These are phyloP conservation scores for Tubosaeta sp. DNA, from an alignment of 768 basidiomycete genomes.

Conservation along the genomic window DNA sequence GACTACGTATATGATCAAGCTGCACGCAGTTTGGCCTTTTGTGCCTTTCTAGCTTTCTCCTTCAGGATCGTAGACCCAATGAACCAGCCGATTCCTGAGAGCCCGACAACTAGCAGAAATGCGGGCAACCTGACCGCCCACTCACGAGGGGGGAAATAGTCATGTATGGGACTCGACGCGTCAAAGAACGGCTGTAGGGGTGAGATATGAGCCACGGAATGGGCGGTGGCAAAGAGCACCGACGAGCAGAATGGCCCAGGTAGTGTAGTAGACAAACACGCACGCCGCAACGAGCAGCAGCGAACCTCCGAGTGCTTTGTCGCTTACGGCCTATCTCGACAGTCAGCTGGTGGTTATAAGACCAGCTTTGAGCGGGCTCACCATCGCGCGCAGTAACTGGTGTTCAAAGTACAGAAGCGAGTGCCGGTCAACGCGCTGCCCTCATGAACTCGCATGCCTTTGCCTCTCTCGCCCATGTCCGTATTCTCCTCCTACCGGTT, in stretches of 20 bases:
- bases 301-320: conserved; percentile 72
- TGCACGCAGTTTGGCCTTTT: conserved; percentile 56
- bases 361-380: conserved; percentile 11
- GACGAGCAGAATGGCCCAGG: conserved; percentile 87
- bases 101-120: conserved; percentile 73
- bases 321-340: conserved; percentile 59
- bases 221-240: conserved; percentile 22
- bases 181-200: conserved; percentile 76
- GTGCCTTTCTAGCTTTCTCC: conserved; percentile 66
- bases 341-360: conserved; percentile 1
- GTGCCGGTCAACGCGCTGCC: not conserved
- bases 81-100: conserved; percentile 77
- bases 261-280: conserved; percentile 87
- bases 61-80: conserved; percentile 71
- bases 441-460: conserved; percentile 70
- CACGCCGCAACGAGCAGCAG: conserved; percentile 77
- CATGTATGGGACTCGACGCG: conserved; percentile 63
- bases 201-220: conserved; percentile 6
- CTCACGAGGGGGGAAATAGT: conserved; percentile 81
- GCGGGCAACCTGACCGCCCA: conserved; percentile 91
- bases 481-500: conserved; percentile 82
- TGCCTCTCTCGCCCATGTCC: conserved; percentile 80
- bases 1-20: conserved; percentile 39
- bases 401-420: conserved; percentile 8
- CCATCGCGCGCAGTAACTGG: conserved; percentile 18